Conservation (phyloP, 2,329 filamentous ascomycete genomes). For the Nigrospora osmanthi region DNA sequence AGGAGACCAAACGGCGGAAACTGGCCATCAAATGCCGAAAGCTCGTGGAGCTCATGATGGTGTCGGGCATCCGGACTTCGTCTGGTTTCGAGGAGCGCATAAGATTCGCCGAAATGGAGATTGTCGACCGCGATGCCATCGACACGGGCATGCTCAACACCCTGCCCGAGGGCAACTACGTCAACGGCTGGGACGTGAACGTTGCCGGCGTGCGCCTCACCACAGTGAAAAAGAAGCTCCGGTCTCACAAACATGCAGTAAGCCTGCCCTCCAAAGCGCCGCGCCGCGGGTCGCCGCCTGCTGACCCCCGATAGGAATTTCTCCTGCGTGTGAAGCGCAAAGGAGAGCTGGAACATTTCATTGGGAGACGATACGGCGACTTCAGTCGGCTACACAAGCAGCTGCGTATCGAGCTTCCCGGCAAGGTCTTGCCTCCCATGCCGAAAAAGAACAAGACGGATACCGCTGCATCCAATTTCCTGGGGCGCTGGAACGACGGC, state of each 20-base stretch:
- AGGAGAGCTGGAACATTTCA: constrained; percentile 66
- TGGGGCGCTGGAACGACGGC: constrained; percentile 39
- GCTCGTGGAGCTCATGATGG: constrained; percentile 98
- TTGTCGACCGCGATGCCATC: constrained; percentile 88
- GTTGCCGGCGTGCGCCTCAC: constrained; percentile 80
- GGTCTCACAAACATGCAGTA: constrained; percentile 87
- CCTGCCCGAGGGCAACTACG: constrained; percentile 80
- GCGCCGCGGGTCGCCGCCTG: neutral
- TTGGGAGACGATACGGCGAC: constrained; percentile 82
- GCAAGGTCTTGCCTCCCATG: constrained; percentile 77
- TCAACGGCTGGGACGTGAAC: constrained; percentile 97
- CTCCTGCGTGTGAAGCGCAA: constrained; percentile 76
- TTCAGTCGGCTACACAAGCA: constrained; percentile 74
- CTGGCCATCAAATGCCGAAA: constrained; percentile 90
- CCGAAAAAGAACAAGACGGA: constrained; percentile 88
- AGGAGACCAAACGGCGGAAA: constrained; percentile 93
- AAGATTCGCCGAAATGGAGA: constrained; percentile 91
- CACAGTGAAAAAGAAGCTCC: constrained; percentile 75
- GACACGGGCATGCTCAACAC: constrained; percentile 83
- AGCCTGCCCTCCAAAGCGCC: constrained; percentile 20
- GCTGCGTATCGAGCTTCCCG: constrained; percentile 77
- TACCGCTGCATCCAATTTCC: constrained; percentile 53
- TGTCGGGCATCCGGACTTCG: constrained; percentile 89
- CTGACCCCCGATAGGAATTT: constrained; percentile 60
- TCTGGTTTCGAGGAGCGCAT: constrained; percentile 98